These are phyloP conservation scores for Candida albicans DNA, from an alignment of 1,139 yeast genomes.

Conservation along the genomic window DNA sequence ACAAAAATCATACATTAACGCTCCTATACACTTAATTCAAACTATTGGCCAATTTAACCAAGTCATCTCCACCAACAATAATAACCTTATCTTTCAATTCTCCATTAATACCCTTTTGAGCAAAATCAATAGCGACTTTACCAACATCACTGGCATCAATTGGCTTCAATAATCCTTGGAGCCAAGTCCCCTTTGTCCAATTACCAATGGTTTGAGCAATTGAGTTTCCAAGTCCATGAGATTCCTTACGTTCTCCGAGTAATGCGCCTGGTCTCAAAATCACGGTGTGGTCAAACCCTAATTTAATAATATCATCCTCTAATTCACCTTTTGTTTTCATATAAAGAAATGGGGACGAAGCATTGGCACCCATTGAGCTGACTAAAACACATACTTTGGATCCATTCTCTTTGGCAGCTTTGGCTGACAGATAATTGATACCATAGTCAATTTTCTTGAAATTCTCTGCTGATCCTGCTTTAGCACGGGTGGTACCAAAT, in stretches of 20 bases:
- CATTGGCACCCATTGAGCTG: conserved; percentile 59
- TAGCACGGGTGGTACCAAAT: conserved; percentile 73
- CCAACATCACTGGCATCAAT: conserved; percentile 52
- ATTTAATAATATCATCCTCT: conserved; percentile 56
- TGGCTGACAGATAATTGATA: conserved; percentile 60
- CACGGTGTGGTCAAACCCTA: conserved; percentile 65
- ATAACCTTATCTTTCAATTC: conserved; percentile 15
- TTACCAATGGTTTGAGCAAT: conserved; percentile 29
- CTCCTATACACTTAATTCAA: neutral
- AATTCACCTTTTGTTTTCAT: conserved; percentile 61
- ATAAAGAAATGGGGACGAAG: conserved; percentile 56
- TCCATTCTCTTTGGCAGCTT: conserved; percentile 68
- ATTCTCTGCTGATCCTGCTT: conserved; percentile 67
- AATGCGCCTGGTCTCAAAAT: conserved; percentile 72
- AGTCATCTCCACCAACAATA: conserved; percentile 13
- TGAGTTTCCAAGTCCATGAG: conserved; percentile 37
- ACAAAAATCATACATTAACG: too few species aligned
- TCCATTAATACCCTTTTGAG: conserved; percentile 14
- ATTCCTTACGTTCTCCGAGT: conserved; percentile 55
- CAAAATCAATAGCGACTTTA: conserved; percentile 40
- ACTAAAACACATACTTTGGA: conserved; percentile 63
- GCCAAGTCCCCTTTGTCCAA: conserved; percentile 31
- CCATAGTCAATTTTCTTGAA: conserved; percentile 73
- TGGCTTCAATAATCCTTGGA: conserved; percentile 36
- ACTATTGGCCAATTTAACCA: conserved; percentile 9